A percentile compares a stretch with the other conserved stretches of the same genome.
phyloP scores from a whole-genome alignment of 805 yeast species.

The Myxozyma nipponensis region DNA sequence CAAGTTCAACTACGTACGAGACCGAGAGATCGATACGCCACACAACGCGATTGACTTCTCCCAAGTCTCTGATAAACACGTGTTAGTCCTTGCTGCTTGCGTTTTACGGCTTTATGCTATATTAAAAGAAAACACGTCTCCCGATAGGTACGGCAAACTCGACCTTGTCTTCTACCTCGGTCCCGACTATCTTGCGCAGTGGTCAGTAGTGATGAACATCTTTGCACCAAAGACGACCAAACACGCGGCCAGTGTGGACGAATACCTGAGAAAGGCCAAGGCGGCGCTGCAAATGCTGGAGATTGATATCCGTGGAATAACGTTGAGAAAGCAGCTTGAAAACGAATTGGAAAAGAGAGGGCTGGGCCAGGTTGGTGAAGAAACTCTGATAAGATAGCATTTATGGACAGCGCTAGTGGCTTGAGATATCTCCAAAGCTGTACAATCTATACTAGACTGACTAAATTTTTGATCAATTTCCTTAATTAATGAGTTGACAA shows the following conservation, averaged over 20 bases:
- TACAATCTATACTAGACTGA: too few relatives aligned
- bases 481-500: too few relatives aligned
- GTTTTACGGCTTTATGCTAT: not conserved
- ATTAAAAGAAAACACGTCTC: not conserved
- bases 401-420: too few relatives aligned
- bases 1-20: not conserved
- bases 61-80: conserved; percentile 1
- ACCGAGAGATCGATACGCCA: not conserved
- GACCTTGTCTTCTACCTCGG: conserved; percentile 3
- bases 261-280: not conserved
- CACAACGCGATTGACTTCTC: not conserved
- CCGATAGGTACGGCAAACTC: not conserved
- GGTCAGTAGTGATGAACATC: conserved; percentile 1
- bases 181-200: conserved; percentile 6
- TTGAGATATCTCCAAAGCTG: too few relatives aligned
- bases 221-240: not conserved
- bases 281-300: conserved; percentile 1
- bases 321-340: not conserved
- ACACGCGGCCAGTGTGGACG: not conserved
- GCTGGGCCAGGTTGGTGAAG: not conserved
- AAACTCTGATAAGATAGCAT: not conserved
- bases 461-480: too few relatives aligned
- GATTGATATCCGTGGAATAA: not conserved
- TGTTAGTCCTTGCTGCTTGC: not conserved
- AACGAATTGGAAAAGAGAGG: not conserved